A percentile compares a stretch with the other conserved stretches of the same genome.
Conservation (phyloP, 2,329 filamentous ascomycete genomes). For the Talaromyces islandicus region DNA sequence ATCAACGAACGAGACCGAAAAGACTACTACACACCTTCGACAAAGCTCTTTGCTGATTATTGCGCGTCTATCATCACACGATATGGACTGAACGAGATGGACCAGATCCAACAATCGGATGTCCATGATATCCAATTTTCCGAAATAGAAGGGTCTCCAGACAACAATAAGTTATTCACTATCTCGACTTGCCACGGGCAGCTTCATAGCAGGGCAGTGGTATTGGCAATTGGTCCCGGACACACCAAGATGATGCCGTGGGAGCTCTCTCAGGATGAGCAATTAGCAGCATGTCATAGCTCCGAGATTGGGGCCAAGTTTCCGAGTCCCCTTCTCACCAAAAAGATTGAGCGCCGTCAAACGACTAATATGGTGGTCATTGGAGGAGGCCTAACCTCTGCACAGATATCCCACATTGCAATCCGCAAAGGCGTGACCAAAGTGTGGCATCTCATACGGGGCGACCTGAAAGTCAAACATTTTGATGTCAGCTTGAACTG, state of each 20-base stretch:
- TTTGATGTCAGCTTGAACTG: slow-evolving; percentile 73
- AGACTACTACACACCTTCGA: slow-evolving; percentile 63
- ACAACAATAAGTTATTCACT: slow-evolving; percentile 55
- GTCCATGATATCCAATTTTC: slow-evolving; percentile 59
- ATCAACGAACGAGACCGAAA: slow-evolving; percentile 63
- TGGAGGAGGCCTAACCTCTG: slow-evolving; percentile 70
- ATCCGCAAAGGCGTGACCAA: slow-evolving; percentile 59
- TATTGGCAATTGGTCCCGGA: slow-evolving; percentile 66
- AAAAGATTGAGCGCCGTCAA: slow-evolving; percentile 46
- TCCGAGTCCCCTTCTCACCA: slow-evolving; percentile 47
- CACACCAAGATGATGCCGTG: slow-evolving; percentile 50
- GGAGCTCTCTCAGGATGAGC: slow-evolving; percentile 34
- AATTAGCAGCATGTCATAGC: slow-evolving; percentile 55
- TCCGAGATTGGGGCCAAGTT: slow-evolving; percentile 55
- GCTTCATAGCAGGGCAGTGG: slow-evolving; percentile 58
- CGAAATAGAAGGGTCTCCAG: slow-evolving; percentile 37
- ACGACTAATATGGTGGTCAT: slow-evolving; percentile 64
- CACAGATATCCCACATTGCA: slow-evolving; percentile 64
- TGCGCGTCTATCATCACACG: slow-evolving; percentile 53
- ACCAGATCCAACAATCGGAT: slow-evolving; percentile 52
- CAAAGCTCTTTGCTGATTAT: slow-evolving; percentile 56
- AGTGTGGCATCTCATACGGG: slow-evolving; percentile 65
- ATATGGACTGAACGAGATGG: slow-evolving; percentile 50
- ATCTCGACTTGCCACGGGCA: slow-evolving; percentile 48
- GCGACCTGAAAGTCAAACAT: slow-evolving; percentile 57